These are phyloP conservation scores for Rhododendron griersonianum DNA, from an alignment of 148 eudicot species.

Conservation along the genomic window DNA sequence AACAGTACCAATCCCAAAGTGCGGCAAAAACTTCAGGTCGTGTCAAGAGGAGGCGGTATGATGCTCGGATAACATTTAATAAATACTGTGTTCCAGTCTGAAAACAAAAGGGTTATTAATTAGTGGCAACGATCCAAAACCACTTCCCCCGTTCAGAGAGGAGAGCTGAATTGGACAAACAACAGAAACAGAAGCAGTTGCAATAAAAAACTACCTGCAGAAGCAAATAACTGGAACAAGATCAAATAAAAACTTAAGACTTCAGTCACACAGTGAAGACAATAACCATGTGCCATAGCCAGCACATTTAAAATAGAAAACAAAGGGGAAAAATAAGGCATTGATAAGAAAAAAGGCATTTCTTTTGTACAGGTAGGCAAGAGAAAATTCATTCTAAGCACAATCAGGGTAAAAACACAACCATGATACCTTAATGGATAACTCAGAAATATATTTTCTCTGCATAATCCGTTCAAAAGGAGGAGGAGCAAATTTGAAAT, in stretches of 20 bases:
- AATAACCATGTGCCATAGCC: neutral
- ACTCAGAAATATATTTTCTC: slow-evolving; percentile 22
- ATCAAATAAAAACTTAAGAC: neutral
- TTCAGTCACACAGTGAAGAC: neutral
- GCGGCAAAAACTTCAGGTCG: slow-evolving; percentile 52
- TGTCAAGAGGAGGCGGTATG: slow-evolving; percentile 66
- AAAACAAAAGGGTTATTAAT: neutral
- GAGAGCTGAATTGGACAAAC: neutral
- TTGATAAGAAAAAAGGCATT: neutral
- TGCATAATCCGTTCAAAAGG: slow-evolving; percentile 63
- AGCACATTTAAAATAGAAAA: neutral
- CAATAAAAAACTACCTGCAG: neutral
- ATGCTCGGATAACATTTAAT: slow-evolving; percentile 49
- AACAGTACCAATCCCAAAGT: slow-evolving; percentile 84
- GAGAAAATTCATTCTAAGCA: neutral
- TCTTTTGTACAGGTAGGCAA: neutral
- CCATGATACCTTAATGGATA: slow-evolving; percentile 32
- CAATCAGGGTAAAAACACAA: neutral
- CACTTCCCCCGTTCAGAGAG: neutral
- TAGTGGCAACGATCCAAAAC: neutral
- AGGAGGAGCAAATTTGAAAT: slow-evolving; percentile 68
- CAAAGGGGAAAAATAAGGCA: neutral
- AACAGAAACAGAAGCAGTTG: neutral
- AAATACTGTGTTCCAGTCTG: slow-evolving; percentile 39
- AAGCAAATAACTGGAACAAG: neutral